phyloP scores from a whole-genome alignment of 2,329 filamentous ascomycete species.

The Pleurostoma richardsiae region DNA sequence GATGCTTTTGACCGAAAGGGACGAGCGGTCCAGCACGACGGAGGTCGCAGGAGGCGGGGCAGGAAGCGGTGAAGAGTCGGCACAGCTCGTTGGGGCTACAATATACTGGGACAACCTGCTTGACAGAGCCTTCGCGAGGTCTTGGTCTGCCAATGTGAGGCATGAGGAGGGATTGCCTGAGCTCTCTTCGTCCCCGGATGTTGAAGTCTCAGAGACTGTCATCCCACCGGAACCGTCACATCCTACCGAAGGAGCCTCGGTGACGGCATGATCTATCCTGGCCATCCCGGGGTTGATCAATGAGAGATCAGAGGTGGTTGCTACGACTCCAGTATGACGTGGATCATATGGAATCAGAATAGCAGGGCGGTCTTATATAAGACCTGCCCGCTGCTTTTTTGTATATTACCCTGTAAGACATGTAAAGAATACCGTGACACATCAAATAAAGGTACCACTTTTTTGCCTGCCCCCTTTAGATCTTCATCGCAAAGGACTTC shows the following conservation, averaged over 20 bases:
- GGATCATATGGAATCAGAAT: too few species aligned
- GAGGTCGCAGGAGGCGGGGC: conserved; percentile 9
- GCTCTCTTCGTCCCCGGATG: neutral
- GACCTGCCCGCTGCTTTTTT: too few species aligned
- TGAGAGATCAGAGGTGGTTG: too few species aligned
- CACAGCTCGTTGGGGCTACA: conserved; percentile 31
- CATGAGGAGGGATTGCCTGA: conserved; percentile 36
- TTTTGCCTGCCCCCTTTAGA: too few species aligned
- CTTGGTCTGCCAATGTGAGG: conserved; percentile 49
- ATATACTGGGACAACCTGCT: conserved; percentile 47
- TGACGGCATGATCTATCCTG: neutral
- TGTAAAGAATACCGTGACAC: too few species aligned
- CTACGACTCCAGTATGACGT: too few species aligned
- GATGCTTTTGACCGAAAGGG: conserved; percentile 22
- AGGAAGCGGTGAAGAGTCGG: conserved; percentile 1
- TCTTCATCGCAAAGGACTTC: conserved; percentile 67
- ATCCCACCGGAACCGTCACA: neutral
- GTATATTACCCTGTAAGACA: too few species aligned
- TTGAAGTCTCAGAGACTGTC: neutral
- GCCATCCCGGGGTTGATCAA: too few species aligned
- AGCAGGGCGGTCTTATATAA: too few species aligned
- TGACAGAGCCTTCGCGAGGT: conserved; percentile 39
- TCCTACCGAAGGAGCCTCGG: neutral
- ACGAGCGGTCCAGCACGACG: conserved; percentile 5
- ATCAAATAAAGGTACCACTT: too few species aligned